These are phyloP conservation scores for Wickerhamomyces sydowiorum DNA, from an alignment of 805 yeast species.

Conservation along the genomic window DNA sequence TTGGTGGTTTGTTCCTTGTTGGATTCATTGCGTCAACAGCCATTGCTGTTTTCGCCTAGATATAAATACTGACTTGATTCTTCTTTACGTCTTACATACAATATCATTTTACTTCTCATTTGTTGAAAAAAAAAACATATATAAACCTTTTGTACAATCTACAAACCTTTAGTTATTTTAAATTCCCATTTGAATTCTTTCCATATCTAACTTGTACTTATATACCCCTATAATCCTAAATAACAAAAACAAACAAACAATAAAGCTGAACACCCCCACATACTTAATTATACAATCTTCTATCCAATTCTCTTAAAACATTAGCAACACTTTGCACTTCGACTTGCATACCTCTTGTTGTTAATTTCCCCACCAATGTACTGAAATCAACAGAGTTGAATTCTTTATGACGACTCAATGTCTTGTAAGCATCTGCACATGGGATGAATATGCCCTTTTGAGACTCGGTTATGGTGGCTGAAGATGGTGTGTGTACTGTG, in stretches of 20 bases:
- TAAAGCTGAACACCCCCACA: slow-evolving; percentile 6
- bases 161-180: no score
- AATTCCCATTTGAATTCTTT: no score
- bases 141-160: no score
- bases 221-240: background rate
- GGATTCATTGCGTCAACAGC: slow-evolving; percentile 4
- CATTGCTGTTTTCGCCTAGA: slow-evolving; percentile 7
- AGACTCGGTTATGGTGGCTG: background rate
- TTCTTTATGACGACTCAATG: slow-evolving; percentile 75
- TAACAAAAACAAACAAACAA: background rate
- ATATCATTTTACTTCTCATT: background rate
- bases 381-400: slow-evolving; percentile 71
- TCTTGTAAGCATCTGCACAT: slow-evolving; percentile 85
- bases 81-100: background rate
- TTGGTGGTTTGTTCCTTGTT: slow-evolving; percentile 5
- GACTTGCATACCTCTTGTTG: slow-evolving; percentile 82
- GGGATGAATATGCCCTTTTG: slow-evolving; percentile 60
- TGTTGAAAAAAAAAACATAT: no score
- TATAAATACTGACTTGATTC: background rate
- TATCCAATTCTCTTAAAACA: slow-evolving; percentile 75
- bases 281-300: slow-evolving; percentile 26
- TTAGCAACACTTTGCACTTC: slow-evolving; percentile 89
- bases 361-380: slow-evolving; percentile 65
- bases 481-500: background rate
- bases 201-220: background rate